These are phyloP conservation scores for Pascua sp. DNA, from an alignment of 1,284 basidiomycete genomes.

Conservation along the genomic window DNA sequence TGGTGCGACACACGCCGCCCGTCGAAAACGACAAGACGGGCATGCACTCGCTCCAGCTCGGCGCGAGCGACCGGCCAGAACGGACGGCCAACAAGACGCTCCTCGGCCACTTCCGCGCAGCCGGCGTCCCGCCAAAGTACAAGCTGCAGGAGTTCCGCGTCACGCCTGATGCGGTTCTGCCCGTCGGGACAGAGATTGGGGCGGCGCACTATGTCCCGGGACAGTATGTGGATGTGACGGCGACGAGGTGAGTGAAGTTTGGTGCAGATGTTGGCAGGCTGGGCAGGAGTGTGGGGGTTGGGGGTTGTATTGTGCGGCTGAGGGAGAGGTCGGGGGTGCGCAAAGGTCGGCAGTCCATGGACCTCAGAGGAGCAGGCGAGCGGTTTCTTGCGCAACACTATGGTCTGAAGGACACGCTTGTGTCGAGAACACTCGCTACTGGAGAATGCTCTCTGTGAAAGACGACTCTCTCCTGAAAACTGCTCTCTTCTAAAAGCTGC, in stretches of 20 bases:
- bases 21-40: conserved; percentile 43
- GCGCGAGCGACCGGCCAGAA: conserved; percentile 64
- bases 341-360: no score
- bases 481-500: no score
- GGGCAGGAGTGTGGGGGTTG: no score
- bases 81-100: conserved; percentile 70
- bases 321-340: no score
- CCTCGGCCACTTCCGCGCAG: conserved; percentile 81
- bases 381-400: no score
- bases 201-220: conserved; percentile 97
- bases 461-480: no score
- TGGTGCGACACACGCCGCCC: conserved; percentile 44
- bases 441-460: no score
- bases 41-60: conserved; percentile 83
- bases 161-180: conserved; percentile 81
- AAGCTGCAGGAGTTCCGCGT: conserved; percentile 87
- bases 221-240: conserved; percentile 90
- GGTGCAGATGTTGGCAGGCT: no score
- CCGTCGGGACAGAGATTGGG: conserved; percentile 82
- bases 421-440: no score
- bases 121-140: conserved; percentile 78
- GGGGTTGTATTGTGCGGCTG: no score
- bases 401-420: no score
- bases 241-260: conserved; percentile 86
- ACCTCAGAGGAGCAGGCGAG: no score